Conservation (phyloP, 495 filamentous ascomycete genomes). For the Neurospora sp. region DNA sequence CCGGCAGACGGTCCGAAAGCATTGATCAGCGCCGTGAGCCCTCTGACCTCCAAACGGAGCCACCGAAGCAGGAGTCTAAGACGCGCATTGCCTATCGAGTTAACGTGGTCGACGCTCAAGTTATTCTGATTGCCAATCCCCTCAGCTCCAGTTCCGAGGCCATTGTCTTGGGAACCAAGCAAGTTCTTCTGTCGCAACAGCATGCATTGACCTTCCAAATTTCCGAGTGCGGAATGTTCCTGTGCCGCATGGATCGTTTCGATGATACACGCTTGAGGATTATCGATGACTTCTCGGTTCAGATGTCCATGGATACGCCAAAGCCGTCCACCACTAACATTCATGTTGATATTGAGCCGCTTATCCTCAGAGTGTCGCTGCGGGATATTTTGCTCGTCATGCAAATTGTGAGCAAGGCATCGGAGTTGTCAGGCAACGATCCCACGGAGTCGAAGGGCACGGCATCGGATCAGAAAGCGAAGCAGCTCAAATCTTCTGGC, state of each 20-base stretch:
- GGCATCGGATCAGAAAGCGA: conserved; percentile 47
- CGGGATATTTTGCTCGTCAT: conserved; percentile 89
- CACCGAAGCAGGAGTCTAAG: conserved; percentile 27
- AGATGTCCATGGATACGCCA: conserved; percentile 78
- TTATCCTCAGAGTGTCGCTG: conserved; percentile 85
- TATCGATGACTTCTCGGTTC: conserved; percentile 88
- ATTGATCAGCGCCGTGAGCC: conserved; percentile 6
- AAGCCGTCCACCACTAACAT: conserved; percentile 65
- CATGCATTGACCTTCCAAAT: conserved; percentile 89
- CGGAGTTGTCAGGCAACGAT: conserved; percentile 64
- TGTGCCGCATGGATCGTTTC: conserved; percentile 96
- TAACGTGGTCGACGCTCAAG: conserved; percentile 89
- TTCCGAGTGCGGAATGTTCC: conserved; percentile 90
- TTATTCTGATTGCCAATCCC: conserved; percentile 92
- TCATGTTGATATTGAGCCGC: conserved; percentile 76
- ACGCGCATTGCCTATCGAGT: conserved; percentile 83
- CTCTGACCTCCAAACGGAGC: background rate
- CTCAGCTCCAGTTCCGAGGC: conserved; percentile 82
- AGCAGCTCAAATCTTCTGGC: conserved; percentile 48
- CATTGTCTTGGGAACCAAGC: conserved; percentile 89
- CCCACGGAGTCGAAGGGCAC: conserved; percentile 27
- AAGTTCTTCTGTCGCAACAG: conserved; percentile 85
- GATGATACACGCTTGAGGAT: conserved; percentile 80
- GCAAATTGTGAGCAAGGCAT: conserved; percentile 87
- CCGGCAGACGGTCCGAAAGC: conserved; percentile 19